A percentile compares a stretch with the other conserved stretches of the same genome.
phyloP scores from a whole-genome alignment of 331 rosid species.

The Pyrus hybrid region DNA sequence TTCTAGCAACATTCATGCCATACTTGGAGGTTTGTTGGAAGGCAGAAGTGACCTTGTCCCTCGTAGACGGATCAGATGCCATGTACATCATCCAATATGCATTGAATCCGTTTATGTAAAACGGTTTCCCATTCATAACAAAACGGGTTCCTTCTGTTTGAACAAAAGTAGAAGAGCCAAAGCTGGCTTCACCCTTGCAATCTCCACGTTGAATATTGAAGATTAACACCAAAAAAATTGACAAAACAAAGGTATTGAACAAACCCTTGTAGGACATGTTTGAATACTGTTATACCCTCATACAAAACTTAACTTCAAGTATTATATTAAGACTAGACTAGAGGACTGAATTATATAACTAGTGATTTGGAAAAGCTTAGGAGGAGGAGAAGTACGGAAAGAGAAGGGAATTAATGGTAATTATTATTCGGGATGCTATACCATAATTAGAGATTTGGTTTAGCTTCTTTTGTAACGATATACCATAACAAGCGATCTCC shows the following conservation, averaged over 20 bases:
- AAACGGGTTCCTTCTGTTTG: conserved; percentile 32
- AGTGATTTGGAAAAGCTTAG: no score
- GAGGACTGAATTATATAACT: no score
- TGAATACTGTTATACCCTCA: background rate
- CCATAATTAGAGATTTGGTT: no score
- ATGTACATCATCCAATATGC: conserved; percentile 52
- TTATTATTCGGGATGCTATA: no score
- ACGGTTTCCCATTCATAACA: conserved; percentile 15
- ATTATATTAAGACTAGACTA: no score
- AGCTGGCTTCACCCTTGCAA: background rate
- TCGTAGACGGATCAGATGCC: conserved; percentile 43
- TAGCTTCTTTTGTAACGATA: no score
- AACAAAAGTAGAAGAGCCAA: conserved; percentile 8
- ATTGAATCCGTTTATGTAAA: conserved; percentile 49
- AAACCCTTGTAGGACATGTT: background rate
- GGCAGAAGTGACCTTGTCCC: conserved; percentile 26
- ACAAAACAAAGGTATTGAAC: background rate
- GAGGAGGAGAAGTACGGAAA: no score
- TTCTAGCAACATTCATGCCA: conserved; percentile 48
- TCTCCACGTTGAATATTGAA: background rate
- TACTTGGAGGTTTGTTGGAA: conserved; percentile 35
- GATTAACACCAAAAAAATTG: background rate
- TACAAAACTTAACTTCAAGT: background rate
- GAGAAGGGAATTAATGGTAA: no score
- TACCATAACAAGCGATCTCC: no score